These are phyloP conservation scores for Cucurbita moschata DNA, from an alignment of 306 rosid species.

Conservation along the genomic window DNA sequence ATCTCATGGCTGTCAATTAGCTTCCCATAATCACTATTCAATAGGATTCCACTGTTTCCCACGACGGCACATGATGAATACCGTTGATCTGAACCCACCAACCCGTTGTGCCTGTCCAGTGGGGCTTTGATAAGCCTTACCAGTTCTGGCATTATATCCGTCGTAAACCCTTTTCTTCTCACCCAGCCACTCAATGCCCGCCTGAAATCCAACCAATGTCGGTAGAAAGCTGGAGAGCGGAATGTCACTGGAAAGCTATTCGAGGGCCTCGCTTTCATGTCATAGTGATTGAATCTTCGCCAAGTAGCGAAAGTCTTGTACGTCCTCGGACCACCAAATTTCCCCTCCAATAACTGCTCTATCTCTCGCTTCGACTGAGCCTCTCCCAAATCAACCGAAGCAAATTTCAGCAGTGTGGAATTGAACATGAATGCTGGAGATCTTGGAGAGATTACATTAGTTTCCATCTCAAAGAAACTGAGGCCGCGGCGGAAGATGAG, in stretches of 20 bases:
- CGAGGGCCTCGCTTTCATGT: slow-evolving; percentile 19
- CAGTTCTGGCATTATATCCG: slow-evolving; percentile 50
- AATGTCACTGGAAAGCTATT: slow-evolving; percentile 24
- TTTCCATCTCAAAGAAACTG: slow-evolving; percentile 34
- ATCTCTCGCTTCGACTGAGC: slow-evolving; percentile 41
- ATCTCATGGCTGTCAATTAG: slow-evolving; percentile 59
- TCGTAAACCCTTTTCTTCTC: slow-evolving; percentile 43
- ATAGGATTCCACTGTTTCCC: slow-evolving; percentile 87
- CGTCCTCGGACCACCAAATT: slow-evolving; percentile 51
- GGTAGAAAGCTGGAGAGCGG: slow-evolving; percentile 64
- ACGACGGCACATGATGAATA: slow-evolving; percentile 76
- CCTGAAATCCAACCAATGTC: slow-evolving; percentile 73
- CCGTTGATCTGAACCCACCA: slow-evolving; percentile 11
- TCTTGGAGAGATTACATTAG: slow-evolving; percentile 10
- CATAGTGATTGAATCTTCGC: slow-evolving; percentile 55
- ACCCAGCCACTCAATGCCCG: slow-evolving; percentile 50
- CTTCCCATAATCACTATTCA: slow-evolving; percentile 44
- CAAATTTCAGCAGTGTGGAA: slow-evolving; percentile 52
- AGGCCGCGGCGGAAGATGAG: slow-evolving; percentile 29
- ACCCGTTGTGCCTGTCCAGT: slow-evolving; percentile 27
- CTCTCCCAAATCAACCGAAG: slow-evolving; percentile 45
- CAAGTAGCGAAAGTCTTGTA: slow-evolving; percentile 56
- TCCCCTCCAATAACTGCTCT: slow-evolving; percentile 61
- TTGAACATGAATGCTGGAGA: slow-evolving; percentile 32
- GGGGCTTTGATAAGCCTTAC: slow-evolving; percentile 33